Evolutionary conservation across 2,329 filamentous ascomycete genomes (phyloP).

Genomic region (Exophiala aquamarina): DNA sequence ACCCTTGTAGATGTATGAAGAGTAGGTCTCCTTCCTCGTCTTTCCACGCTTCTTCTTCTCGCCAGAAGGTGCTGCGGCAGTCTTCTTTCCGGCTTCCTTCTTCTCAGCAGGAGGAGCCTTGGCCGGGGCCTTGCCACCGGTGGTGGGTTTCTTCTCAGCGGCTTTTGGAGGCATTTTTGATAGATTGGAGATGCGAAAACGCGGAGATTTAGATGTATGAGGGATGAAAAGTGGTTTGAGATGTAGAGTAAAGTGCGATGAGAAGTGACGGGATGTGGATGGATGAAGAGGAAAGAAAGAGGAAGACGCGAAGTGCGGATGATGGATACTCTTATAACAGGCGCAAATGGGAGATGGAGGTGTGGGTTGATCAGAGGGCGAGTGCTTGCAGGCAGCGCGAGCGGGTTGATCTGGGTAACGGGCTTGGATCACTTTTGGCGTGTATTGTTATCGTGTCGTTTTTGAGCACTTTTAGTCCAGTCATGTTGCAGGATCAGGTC

Average conservation of each 20-base stretch:
- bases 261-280: conserved; percentile 35
- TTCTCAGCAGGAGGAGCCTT: conserved; percentile 85
- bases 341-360: conserved; percentile 35
- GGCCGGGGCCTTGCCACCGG: conserved; percentile 86
- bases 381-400: conserved; percentile 6
- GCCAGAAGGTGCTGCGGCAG: conserved; percentile 74
- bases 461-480: conserved; percentile 23
- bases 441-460: conserved; percentile 27
- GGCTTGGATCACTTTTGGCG: conserved; percentile 19
- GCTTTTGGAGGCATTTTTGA: conserved; percentile 94
- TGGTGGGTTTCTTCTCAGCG: conserved; percentile 95
- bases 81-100: conserved; percentile 99
- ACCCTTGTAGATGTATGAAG: conserved; percentile 99
- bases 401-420: conserved; percentile 25
- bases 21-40: conserved; percentile 99
- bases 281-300: conserved; percentile 32
- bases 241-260: conserved; percentile 26
- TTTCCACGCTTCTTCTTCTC: conserved; percentile 99
- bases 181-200: conserved; percentile 34
- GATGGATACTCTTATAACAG: conserved; percentile 48
- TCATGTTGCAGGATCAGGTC: conserved; percentile 20
- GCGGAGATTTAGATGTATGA: conserved; percentile 24
- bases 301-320: conserved; percentile 39
- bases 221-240: conserved; percentile 27
- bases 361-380: conserved; percentile 45